Base-by-base conservation (phyloP, 805 yeast genomes). In the Wickerhamomyces xylosicus region DNA sequence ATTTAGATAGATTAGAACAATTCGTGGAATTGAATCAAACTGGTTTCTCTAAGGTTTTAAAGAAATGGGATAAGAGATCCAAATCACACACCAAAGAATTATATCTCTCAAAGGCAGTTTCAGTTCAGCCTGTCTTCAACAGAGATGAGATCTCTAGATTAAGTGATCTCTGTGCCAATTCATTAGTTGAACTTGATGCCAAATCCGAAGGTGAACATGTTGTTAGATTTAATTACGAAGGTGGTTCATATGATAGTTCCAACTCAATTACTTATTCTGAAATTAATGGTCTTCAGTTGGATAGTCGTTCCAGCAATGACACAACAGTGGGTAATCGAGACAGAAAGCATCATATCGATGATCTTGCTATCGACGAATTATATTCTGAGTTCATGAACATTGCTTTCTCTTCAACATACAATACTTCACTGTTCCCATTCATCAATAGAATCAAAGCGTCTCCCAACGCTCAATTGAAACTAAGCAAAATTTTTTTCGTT, bases 61-160 rank as follows among this genome's bases (percentile, higher is more conserved):
- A 92, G 59, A 92, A 92, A 63, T 92, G 98, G 98, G 98, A 92
- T 62, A 92, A 92, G 61, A 69, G 97, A 45, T 86, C 96, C 18
- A 87, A 90, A 53, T 85, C 95, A 3, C 95, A 85, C 49, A 87
- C 96, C 6, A 87, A 89, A 54, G 98, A 92, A 56, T 68, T 92
- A 37, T 92, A 89, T 56, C 69, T 92, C 36, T 78, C 86, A 22
- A 82, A 96, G 0, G 96, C 96, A 0, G 95, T 92, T 13, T 86
- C 85, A 44, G 95, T 92, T 5, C 98, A 92, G 59, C 97, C 98
- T 0, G 94, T 90, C 11, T 92, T 92, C 63, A 95, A 92, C 53
- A 75, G 94, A 45, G 81, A 83, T 46, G 90, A 85, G 50, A 82
- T 90, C 37, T 81, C 92, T 34, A 79, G 77, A 47, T 67, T 92